Percentiles rank a stretch among this genome's conserved stretches.
phyloP scores from a whole-genome alignment of 257 asterid species.

The Nyctanthes arbortristis region DNA sequence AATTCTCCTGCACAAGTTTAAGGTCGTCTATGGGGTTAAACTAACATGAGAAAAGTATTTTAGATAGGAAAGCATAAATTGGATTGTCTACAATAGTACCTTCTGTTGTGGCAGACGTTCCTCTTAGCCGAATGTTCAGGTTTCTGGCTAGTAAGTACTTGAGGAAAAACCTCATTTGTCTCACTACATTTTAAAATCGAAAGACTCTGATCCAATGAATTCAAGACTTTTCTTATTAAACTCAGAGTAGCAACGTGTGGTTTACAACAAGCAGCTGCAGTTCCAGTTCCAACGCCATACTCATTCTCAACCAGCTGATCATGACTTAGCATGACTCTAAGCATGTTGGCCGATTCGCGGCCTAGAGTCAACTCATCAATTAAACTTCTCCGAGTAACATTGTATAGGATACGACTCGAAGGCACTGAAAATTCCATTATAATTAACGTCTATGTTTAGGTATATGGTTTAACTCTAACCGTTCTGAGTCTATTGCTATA shows the following conservation, averaged over 20 bases:
- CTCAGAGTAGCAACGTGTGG: slow-evolving; percentile 18
- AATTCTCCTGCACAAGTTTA: slow-evolving; percentile 61
- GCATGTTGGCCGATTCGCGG: slow-evolving; percentile 38
- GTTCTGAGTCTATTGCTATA: no score
- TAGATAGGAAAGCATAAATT: no score
- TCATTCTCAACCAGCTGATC: no score
- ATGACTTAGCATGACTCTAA: slow-evolving; percentile 38
- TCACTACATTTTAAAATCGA: slow-evolving; percentile 27
- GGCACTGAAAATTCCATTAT: no score
- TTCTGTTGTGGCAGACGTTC: slow-evolving; percentile 68
- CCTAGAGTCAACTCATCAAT: slow-evolving; percentile 48
- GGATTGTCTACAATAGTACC: no score
- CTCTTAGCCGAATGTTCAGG: slow-evolving; percentile 46
- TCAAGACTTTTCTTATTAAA: slow-evolving; percentile 37
- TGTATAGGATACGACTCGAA: no score
- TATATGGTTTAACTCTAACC: no score
- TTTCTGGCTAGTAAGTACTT: slow-evolving; percentile 21
- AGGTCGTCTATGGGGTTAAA: no score
- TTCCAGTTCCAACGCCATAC: no score
- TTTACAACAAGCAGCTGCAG: not conserved
- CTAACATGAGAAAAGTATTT: no score
- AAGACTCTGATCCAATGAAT: slow-evolving; percentile 40
- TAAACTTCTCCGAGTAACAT: slow-evolving; percentile 27
- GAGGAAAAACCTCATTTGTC: slow-evolving; percentile 42
- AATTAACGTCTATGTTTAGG: no score